Conservation (phyloP, 179 eudicot species). For the Beta lomatogona region DNA sequence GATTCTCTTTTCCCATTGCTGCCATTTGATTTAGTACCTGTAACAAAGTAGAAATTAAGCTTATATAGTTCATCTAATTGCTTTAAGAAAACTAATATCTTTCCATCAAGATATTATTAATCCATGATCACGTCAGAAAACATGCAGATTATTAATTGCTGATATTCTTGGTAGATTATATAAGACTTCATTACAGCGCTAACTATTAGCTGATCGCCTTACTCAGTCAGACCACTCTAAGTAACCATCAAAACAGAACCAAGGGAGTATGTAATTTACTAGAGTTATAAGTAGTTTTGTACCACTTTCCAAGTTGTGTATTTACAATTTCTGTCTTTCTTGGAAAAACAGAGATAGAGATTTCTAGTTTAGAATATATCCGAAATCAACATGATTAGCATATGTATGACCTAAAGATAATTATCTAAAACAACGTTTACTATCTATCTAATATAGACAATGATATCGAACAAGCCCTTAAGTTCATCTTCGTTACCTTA, state of each 20-base stretch:
- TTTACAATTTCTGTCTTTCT: no score
- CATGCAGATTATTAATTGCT: background rate
- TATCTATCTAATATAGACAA: background rate
- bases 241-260: no score
- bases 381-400: background rate
- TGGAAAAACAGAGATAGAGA: background rate
- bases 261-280: no score
- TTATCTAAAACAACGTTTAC: background rate
- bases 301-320: background rate
- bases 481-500: conserved; percentile 25
- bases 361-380: background rate
- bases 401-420: background rate
- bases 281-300: background rate
- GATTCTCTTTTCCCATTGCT: conserved; percentile 31
- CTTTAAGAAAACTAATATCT: background rate
- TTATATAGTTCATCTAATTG: background rate
- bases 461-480: background rate
- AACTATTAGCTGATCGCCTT: no score
- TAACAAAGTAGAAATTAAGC: background rate
- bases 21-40: conserved; percentile 34
- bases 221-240: no score
- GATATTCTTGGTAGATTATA: no score
- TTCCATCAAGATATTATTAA: background rate
- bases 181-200: no score
- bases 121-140: background rate